Evolutionary conservation across 805 yeast genomes (phyloP).

Genomic region (Cyberlindnera mycetangii): DNA sequence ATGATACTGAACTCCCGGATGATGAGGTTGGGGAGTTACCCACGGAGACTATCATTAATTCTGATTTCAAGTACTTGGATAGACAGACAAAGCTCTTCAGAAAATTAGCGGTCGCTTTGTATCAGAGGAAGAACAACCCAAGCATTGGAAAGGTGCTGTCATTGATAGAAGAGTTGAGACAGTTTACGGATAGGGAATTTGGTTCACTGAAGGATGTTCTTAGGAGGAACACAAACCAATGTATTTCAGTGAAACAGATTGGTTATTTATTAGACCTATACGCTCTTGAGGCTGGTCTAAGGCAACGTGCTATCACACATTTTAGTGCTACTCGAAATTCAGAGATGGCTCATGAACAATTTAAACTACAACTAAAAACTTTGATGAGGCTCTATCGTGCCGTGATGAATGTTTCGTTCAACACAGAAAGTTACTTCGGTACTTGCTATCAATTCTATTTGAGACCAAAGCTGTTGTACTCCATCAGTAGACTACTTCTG

Average conservation of each 20-base stretch:
- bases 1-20: constrained; percentile 26
- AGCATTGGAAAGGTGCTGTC: constrained; percentile 34
- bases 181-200: constrained; percentile 22
- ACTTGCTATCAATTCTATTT: not conserved
- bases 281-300: constrained; percentile 32
- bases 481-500: not conserved
- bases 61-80: constrained; percentile 30
- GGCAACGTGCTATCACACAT: constrained; percentile 35
- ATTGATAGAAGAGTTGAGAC: constrained; percentile 33
- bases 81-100: constrained; percentile 31
- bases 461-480: not conserved
- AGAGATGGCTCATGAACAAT: constrained; percentile 33
- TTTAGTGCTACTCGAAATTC: constrained; percentile 33
- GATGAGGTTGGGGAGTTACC: constrained; percentile 34
- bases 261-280: constrained; percentile 27
- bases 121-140: constrained; percentile 34
- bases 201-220: constrained; percentile 23
- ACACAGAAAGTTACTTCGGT: not conserved
- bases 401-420: not conserved
- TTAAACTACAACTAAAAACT: constrained; percentile 28
- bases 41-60: constrained; percentile 36
- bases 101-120: constrained; percentile 29
- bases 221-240: constrained; percentile 7
- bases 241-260: constrained; percentile 23
- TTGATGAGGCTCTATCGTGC: constrained; percentile 22